A percentile compares a stretch with the other conserved stretches of the same genome.
Conservation (phyloP, 306 rosid species). For the Cicer cuneatum region DNA sequence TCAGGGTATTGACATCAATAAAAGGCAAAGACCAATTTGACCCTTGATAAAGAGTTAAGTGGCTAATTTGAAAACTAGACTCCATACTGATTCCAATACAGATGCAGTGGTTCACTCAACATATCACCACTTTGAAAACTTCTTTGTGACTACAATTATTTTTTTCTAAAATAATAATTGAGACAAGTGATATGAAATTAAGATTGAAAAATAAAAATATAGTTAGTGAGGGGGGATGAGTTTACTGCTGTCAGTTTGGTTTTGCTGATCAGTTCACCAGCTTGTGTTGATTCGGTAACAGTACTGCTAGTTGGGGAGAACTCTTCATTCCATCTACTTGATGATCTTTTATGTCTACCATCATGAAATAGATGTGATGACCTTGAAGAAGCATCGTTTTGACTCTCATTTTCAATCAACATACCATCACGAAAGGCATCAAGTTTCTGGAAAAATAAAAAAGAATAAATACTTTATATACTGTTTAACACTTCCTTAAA, state of each 20-base stretch:
- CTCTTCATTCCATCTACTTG: slow-evolving; percentile 89
- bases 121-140: background rate
- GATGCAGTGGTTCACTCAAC: slow-evolving; percentile 22
- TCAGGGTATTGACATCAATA: slow-evolving; percentile 33
- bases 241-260: slow-evolving; percentile 58
- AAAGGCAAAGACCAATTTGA: slow-evolving; percentile 3
- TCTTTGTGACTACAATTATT: background rate
- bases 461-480: slow-evolving; percentile 25
- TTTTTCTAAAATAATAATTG: background rate
- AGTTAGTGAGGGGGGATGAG: slow-evolving; percentile 19
- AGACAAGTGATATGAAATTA: slow-evolving; percentile 23
- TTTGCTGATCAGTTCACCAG: slow-evolving; percentile 81
- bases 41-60: background rate
- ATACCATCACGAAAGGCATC: slow-evolving; percentile 62
- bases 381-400: slow-evolving; percentile 64
- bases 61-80: slow-evolving; percentile 33
- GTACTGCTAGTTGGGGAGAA: slow-evolving; percentile 74
- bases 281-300: slow-evolving; percentile 83
- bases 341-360: slow-evolving; percentile 76
- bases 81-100: slow-evolving; percentile 7
- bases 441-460: slow-evolving; percentile 54
- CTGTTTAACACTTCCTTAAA: slow-evolving; percentile 20
- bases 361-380: slow-evolving; percentile 65
- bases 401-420: slow-evolving; percentile 66
- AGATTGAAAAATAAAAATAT: slow-evolving; percentile 22